A percentile compares a stretch with the other conserved stretches of the same genome.
Conservation (phyloP, 345 rosid species). For the Aquilaria sinensis region DNA sequence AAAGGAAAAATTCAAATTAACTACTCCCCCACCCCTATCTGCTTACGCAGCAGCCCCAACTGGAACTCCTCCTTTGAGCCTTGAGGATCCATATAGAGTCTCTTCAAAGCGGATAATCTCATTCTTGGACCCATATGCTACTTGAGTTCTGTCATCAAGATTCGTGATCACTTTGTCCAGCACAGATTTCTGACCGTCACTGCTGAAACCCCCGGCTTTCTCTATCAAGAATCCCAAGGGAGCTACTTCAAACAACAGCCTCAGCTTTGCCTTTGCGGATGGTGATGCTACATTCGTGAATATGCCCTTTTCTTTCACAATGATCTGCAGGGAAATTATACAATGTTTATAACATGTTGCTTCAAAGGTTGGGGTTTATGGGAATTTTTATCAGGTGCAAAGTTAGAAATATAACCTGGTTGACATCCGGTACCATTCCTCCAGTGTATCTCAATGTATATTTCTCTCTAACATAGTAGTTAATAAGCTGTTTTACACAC, state of each 20-base stretch:
- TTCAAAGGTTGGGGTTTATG: no score
- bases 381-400: neutral
- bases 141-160: conserved; percentile 97
- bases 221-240: conserved; percentile 75
- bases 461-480: conserved; percentile 83
- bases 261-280: conserved; percentile 87
- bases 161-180: conserved; percentile 58
- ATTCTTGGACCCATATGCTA: conserved; percentile 89
- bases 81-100: conserved; percentile 76
- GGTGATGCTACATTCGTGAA: conserved; percentile 93
- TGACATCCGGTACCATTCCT: conserved; percentile 99
- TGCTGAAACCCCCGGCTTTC: conserved; percentile 91
- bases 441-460: conserved; percentile 98
- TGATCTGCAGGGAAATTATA: conserved; percentile 37
- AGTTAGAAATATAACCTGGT: conserved; percentile 44
- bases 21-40: no score
- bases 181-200: conserved; percentile 73
- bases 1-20: no score
- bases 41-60: conserved; percentile 56
- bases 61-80: conserved; percentile 68
- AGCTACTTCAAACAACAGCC: conserved; percentile 87
- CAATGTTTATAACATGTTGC: no score
- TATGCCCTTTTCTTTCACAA: conserved; percentile 92
- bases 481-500: conserved; percentile 48
- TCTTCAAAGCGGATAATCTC: conserved; percentile 93